Base-by-base conservation (phyloP, 2,329 filamentous ascomycete species). In the Colletotrichum eleusines region DNA sequence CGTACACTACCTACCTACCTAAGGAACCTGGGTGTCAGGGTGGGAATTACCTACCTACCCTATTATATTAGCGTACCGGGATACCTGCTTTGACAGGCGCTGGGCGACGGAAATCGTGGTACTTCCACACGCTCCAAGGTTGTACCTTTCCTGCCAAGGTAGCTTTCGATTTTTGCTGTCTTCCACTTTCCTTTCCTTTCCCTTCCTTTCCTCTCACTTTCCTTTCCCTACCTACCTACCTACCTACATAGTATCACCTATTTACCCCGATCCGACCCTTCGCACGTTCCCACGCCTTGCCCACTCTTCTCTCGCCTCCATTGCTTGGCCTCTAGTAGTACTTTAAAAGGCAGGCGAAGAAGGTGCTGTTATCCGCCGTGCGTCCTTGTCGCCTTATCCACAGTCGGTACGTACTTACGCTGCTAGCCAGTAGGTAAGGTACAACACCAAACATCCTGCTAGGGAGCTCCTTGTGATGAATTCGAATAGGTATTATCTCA, bases 51-150 rank as follows among this genome's bases (percentile, higher is more conserved):
- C n/a, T n/a, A 50, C 40, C 16, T 40, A 55, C 38, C 23, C 20
- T 55, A 35, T 40, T n/a, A 46, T 18, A 16, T 18, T 40, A 64
- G 50, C 51, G n/a, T 46, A 28, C 63, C 20, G 42, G 51, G 55
- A 38, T 44, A 61, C 63, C 46, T 61, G 58, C 50, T 58, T 33
- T 55, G 57, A 54, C 66, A 65, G 48, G 31, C 46, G 66, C 61
- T 48, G 62, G 35, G 38, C 50, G 31, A 44, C 61, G 31, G 63
- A 62, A 66, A 62, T 54, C 64, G 46, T n/a, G n/a, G 63, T 60
- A 60, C 54, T 23, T 23, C 40, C 33, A 48, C 60, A 51, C 60
- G 11, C 35, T 53, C 60, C 48, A 11, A n/a, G 4, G 16, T 31
- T 63, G 46, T 63, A 53, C 35, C 44, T 62, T 62, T 42, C 23